phyloP scores from a whole-genome alignment of 139 green algal genomes.

The Volvox reticuliferus region DNA sequence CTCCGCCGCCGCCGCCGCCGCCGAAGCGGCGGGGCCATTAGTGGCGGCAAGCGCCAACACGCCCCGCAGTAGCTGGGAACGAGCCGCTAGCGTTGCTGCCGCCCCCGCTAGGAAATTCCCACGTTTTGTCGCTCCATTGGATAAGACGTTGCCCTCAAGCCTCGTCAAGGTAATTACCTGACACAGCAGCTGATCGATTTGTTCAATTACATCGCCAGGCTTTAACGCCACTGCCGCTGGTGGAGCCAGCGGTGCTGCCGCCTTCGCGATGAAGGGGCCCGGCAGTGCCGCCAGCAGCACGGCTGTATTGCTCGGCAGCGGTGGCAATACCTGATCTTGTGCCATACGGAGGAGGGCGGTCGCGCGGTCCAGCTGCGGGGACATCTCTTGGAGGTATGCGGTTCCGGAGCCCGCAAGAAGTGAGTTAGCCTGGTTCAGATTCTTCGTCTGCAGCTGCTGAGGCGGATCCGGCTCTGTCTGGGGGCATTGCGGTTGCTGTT shows the following conservation, averaged over 20 bases:
- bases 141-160: too few relatives aligned
- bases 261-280: background rate
- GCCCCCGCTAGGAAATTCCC: background rate
- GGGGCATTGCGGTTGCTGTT: too few relatives aligned
- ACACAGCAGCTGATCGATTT: background rate
- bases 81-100: background rate
- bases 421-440: too few relatives aligned
- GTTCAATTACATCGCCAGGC: too few relatives aligned
- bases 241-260: background rate
- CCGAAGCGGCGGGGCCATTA: background rate
- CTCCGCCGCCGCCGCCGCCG: background rate
- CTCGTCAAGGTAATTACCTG: background rate
- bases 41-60: background rate
- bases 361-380: background rate
- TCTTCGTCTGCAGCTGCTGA: too few relatives aligned
- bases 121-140: background rate
- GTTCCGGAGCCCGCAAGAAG: too few relatives aligned
- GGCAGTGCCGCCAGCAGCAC: conserved; percentile 8
- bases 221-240: background rate
- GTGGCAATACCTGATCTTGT: background rate
- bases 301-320: background rate
- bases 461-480: too few relatives aligned
- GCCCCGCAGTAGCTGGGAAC: background rate
- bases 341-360: background rate
- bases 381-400: too few relatives aligned